Evolutionary conservation across 2,329 filamentous ascomycete genomes (phyloP).

Genomic region (Berkeleyomyces basicola): DNA sequence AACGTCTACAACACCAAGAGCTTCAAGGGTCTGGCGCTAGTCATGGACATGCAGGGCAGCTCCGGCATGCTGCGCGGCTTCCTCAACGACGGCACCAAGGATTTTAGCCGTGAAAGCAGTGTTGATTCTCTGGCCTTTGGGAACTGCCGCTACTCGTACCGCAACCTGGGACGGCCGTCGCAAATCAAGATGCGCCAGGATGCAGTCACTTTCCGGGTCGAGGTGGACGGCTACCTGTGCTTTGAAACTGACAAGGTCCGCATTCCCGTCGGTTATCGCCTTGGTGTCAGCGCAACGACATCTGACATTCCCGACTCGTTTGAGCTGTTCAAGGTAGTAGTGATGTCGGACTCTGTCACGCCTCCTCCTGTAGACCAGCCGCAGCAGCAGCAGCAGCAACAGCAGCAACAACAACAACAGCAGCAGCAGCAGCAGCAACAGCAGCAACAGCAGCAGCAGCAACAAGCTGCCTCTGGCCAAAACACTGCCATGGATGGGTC

Average conservation of each 20-base stretch:
- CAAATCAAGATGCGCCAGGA: constrained; percentile 58
- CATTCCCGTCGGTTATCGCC: constrained; percentile 65
- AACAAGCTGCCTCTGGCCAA: constrained; percentile 12
- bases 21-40: constrained; percentile 82
- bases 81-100: constrained; percentile 73
- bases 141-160: constrained; percentile 78
- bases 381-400: constrained; percentile 5
- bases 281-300: constrained; percentile 76
- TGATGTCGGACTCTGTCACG: constrained; percentile 39
- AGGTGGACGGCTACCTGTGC: constrained; percentile 63
- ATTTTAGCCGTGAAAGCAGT: constrained; percentile 59
- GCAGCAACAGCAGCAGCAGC: constrained; percentile 19
- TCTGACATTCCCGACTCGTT: constrained; percentile 89
- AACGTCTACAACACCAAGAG: constrained; percentile 72
- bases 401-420: constrained; percentile 13
- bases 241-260: constrained; percentile 68
- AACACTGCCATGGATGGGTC: constrained; percentile 23
- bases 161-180: constrained; percentile 75
- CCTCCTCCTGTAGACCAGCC: constrained; percentile 18
- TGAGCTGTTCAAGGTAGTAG: constrained; percentile 74
- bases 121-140: constrained; percentile 83
- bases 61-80: constrained; percentile 79
- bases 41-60: constrained; percentile 64
- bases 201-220: constrained; percentile 51
- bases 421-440: constrained; percentile 18